Evolutionary conservation across 1,284 basidiomycete species (phyloP).

Genomic region (Ustilago lituana): DNA sequence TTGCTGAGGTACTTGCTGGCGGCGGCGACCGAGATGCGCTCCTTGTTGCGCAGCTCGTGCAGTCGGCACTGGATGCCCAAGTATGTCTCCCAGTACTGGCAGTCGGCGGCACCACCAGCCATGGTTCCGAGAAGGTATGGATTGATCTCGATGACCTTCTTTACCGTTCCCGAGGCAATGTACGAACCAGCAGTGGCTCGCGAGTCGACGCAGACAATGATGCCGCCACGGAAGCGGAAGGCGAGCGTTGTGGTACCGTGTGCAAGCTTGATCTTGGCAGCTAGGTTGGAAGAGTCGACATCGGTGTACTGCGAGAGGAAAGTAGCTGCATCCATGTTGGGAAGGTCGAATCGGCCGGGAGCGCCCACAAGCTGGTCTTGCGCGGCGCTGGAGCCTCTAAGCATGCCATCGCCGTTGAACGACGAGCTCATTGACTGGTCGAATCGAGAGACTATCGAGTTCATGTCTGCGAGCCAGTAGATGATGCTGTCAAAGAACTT

Average conservation of each 20-base stretch:
- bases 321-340: slow-evolving; percentile 55
- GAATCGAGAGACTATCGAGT: slow-evolving; percentile 55
- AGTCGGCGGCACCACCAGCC: slow-evolving; percentile 87
- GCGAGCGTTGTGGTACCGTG: slow-evolving; percentile 99
- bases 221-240: slow-evolving; percentile 94
- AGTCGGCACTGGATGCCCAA: slow-evolving; percentile 96
- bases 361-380: slow-evolving; percentile 31
- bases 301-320: slow-evolving; percentile 66
- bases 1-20: slow-evolving; percentile 98
- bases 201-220: slow-evolving; percentile 97
- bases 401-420: slow-evolving; percentile 16
- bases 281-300: slow-evolving; percentile 64
- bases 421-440: slow-evolving; percentile 21
- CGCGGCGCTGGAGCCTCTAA: slow-evolving; percentile 10
- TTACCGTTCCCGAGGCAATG: slow-evolving; percentile 75
- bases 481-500: neutral
- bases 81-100: slow-evolving; percentile 75
- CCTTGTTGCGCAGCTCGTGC: slow-evolving; percentile 95
- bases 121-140: slow-evolving; percentile 97
- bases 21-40: slow-evolving; percentile 97
- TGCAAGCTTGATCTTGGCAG: slow-evolving; percentile 85
- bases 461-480: slow-evolving; percentile 30
- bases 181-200: slow-evolving; percentile 96
- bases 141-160: slow-evolving; percentile 95
- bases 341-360: slow-evolving; percentile 52